phyloP scores from a whole-genome alignment of 805 yeast genomes.

The Candida schatavii region DNA sequence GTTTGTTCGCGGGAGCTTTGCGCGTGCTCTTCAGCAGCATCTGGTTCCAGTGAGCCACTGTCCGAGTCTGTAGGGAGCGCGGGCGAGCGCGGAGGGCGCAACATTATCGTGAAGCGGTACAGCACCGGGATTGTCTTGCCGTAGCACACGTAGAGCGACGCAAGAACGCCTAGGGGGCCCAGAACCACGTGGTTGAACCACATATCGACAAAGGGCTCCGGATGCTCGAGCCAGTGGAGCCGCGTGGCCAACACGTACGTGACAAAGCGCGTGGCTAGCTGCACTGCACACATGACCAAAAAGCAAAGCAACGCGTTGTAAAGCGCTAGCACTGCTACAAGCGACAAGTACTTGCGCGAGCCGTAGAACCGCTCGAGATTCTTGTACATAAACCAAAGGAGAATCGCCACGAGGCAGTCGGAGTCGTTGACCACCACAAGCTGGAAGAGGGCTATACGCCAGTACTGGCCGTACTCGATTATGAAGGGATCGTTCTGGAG shows the following conservation, averaged over 20 bases:
- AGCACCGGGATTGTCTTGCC: constrained; percentile 31
- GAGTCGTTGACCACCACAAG: constrained; percentile 57
- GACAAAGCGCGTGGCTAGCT: constrained; percentile 23
- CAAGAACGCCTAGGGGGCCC: constrained; percentile 40
- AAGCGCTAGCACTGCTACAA: constrained; percentile 40
- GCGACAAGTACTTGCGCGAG: constrained; percentile 48
- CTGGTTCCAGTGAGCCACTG: not conserved
- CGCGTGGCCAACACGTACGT: constrained; percentile 41
- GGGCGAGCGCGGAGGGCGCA: constrained; percentile 21
- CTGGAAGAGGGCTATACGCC: constrained; percentile 52
- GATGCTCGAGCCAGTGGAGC: not conserved
- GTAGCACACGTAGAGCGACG: constrained; percentile 39
- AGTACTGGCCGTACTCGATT: constrained; percentile 53
- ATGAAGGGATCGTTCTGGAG: constrained; percentile 54
- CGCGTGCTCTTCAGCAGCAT: constrained; percentile 1
- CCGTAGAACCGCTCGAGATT: constrained; percentile 59
- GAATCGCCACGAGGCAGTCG: constrained; percentile 46
- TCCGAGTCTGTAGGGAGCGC: constrained; percentile 1
- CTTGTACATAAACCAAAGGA: constrained; percentile 51
- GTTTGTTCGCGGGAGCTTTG: not conserved
- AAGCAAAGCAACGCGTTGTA: constrained; percentile 47
- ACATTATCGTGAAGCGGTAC: constrained; percentile 31
- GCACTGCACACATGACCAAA: constrained; percentile 42
- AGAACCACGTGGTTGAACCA: constrained; percentile 33
- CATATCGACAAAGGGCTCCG: constrained; percentile 19